Evolutionary conservation across 306 rosid species (phyloP).

Genomic region (Casuarina cunninghamiana): DNA sequence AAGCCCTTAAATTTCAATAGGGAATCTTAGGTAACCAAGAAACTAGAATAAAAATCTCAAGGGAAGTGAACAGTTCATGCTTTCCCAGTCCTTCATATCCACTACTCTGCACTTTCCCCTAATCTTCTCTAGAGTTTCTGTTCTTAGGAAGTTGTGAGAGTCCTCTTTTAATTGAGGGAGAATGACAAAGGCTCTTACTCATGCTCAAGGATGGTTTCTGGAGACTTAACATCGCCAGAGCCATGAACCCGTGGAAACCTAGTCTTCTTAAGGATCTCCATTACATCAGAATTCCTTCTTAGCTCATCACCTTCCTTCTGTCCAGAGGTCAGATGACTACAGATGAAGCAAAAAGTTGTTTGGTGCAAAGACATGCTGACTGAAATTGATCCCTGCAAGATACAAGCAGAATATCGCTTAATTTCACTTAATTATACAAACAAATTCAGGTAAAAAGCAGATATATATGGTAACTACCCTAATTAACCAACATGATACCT

Average conservation of each 20-base stretch:
- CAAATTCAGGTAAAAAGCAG: slow-evolving; percentile 10
- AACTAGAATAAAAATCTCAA: background rate
- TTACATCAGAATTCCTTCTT: slow-evolving; percentile 90
- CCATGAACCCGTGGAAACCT: slow-evolving; percentile 91
- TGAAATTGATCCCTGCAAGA: slow-evolving; percentile 91
- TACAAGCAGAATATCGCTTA: slow-evolving; percentile 30
- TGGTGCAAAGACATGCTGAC: slow-evolving; percentile 95
- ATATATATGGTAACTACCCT: slow-evolving; percentile 9
- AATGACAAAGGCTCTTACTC: slow-evolving; percentile 64
- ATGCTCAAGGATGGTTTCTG: slow-evolving; percentile 93
- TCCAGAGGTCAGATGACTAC: slow-evolving; percentile 95
- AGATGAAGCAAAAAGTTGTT: slow-evolving; percentile 92
- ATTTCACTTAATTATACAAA: background rate
- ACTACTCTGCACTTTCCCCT: background rate
- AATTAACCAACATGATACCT: slow-evolving; percentile 51
- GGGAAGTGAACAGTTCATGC: background rate
- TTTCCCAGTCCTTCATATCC: background rate
- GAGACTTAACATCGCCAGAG: slow-evolving; percentile 69
- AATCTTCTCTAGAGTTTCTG: background rate
- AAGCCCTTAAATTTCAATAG: background rate
- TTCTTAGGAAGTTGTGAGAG: background rate
- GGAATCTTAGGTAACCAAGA: background rate
- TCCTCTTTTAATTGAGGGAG: slow-evolving; percentile 1
- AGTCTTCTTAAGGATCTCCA: slow-evolving; percentile 93
- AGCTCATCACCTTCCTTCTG: slow-evolving; percentile 98